Base-by-base conservation (phyloP, 352 stramenopile genomes). In the Pythium rhizo-oryzae region DNA sequence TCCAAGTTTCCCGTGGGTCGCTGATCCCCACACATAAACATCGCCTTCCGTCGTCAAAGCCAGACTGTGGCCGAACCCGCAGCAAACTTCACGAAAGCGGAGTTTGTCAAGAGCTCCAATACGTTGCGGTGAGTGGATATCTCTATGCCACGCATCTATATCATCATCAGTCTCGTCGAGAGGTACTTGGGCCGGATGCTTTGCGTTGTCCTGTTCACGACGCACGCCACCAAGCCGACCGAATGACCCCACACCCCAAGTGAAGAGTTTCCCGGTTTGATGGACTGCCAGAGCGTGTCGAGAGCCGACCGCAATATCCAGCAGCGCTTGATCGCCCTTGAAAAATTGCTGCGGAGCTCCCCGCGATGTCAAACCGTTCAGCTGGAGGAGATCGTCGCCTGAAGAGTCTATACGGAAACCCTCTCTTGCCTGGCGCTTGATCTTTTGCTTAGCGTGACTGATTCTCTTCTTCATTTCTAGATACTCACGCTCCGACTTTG, bases 11-110 rank as follows among this genome's bases (percentile, higher is more conserved):
- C 86, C 86, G 41, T 87, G 81, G 5, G 80, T 90, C 2, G 80
- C 80, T 19, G 86, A 92, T 0, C 86, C 86, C 86, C 86, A 94
- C 0, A 76, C 76, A 28, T 85, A 93, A n/a, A 94, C 77, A n/a
- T 84, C 72, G 21, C 86, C 84, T 19, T 85, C 72, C 2, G 65
- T 82, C 8, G 82, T 81, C 35, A 94, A 75, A 2, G 86, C 86
- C 13, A 94, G 30, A 46, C 80, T 94, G 65, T 94, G 86, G 15
- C 81, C 69, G 69, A 89, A 94, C 0, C 82, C 84, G 50, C 82
- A 92, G 6, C 80, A 76, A 13, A 92, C 77, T 1, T 72, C 51
- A 19, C 81, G 75, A 62, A 94, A 94, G 7, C 83, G 78, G 12
- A 87, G 46, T 9, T 72, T 33, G 12, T 74, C 54, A 2, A 92